Evolutionary conservation across 352 stramenopile genomes (phyloP).

Genomic region (Globisporangium yorkense): DNA sequence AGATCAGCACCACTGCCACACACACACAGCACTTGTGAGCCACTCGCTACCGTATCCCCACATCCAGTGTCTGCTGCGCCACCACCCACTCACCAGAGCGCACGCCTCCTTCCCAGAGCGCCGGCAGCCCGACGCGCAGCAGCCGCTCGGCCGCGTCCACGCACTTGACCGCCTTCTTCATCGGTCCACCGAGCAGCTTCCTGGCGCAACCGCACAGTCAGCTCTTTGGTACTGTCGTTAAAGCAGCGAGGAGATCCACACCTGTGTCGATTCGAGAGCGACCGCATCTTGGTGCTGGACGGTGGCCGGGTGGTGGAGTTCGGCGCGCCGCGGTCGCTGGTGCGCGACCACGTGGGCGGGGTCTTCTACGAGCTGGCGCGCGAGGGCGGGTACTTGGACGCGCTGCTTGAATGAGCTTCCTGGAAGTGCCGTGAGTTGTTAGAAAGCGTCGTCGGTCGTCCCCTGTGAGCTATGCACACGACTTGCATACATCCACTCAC

Average conservation of each 20-base stretch:
- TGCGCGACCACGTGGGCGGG: conserved; percentile 4
- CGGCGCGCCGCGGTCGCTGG: conserved; percentile 47
- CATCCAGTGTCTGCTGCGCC: background rate
- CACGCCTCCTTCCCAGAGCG: conserved; percentile 35
- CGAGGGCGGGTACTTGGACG: conserved; percentile 20
- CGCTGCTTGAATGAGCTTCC: no score
- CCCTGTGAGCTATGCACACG: no score
- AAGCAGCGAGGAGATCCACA: background rate
- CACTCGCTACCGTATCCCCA: background rate
- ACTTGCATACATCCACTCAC: no score
- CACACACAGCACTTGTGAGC: background rate
- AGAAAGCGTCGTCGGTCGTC: no score
- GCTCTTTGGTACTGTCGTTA: no score
- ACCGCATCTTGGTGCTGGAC: conserved; percentile 86
- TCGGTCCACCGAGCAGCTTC: conserved; percentile 18
- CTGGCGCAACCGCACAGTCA: conserved; percentile 4
- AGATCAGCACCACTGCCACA: conserved; percentile 45
- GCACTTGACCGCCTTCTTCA: conserved; percentile 51
- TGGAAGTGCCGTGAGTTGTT: no score
- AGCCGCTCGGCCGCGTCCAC: conserved; percentile 27
- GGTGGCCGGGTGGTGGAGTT: conserved; percentile 83
- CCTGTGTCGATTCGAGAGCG: conserved; percentile 8
- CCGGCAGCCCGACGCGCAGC: conserved; percentile 19
- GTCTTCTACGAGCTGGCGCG: conserved; percentile 23
- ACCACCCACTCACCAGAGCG: conserved; percentile 15